Conservation (phyloP, 805 yeast species). For the Saturnispora hagleri region DNA sequence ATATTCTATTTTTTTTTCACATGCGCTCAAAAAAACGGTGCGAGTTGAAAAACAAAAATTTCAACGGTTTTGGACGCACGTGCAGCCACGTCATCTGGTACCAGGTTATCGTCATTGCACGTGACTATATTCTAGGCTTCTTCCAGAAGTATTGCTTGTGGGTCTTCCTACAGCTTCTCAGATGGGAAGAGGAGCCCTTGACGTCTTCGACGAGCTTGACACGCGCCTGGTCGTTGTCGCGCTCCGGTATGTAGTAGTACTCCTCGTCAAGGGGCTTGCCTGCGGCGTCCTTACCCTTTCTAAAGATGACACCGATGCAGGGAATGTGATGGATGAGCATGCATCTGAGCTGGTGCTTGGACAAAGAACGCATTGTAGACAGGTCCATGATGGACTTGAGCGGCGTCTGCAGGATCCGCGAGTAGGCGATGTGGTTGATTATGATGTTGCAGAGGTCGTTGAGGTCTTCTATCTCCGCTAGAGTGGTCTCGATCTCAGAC, state of each 20-base stretch:
- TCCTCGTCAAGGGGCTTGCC: constrained; percentile 93
- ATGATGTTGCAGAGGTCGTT: constrained; percentile 54
- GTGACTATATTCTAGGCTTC: constrained; percentile 32
- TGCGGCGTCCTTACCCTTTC: constrained; percentile 93
- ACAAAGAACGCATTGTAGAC: constrained; percentile 43
- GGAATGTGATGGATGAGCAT: constrained; percentile 33
- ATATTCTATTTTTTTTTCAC: not conserved
- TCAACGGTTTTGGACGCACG: not conserved
- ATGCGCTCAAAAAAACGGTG: not conserved
- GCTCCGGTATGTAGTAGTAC: constrained; percentile 81
- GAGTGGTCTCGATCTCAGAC: constrained; percentile 23
- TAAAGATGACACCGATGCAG: constrained; percentile 83
- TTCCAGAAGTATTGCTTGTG: constrained; percentile 86
- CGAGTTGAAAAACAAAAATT: not conserved
- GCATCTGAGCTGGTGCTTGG: constrained; percentile 37
- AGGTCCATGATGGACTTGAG: constrained; percentile 50
- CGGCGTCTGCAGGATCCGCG: constrained; percentile 82
- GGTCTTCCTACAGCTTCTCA: constrained; percentile 84
- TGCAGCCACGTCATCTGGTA: not conserved
- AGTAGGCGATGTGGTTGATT: constrained; percentile 81
- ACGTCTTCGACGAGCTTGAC: constrained; percentile 60
- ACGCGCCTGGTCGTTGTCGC: constrained; percentile 66
- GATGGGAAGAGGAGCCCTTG: constrained; percentile 65
- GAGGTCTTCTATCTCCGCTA: constrained; percentile 32
- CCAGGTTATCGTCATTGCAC: not conserved